Evolutionary conservation across 768 basidiomycete species (phyloP).

Genomic region (Polyporus arcularius): DNA sequence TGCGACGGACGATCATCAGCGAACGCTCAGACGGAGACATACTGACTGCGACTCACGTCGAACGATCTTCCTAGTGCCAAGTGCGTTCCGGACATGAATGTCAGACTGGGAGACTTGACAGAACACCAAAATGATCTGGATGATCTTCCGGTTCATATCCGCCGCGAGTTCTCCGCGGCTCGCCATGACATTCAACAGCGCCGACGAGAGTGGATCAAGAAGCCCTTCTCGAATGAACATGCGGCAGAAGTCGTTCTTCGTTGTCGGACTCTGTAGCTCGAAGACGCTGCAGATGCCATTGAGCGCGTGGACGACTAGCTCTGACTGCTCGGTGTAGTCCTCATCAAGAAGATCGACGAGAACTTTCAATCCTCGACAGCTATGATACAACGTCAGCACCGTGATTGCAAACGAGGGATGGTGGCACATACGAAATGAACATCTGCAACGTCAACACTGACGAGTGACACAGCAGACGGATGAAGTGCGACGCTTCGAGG

Average conservation of each 20-base stretch:
- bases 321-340: conserved; percentile 89
- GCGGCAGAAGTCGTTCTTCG: conserved; percentile 97
- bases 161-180: conserved; percentile 62
- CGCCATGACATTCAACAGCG: conserved; percentile 85
- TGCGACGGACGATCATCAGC: background rate
- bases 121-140: conserved; percentile 87
- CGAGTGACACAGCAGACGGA: conserved; percentile 87
- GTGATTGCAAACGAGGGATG: background rate
- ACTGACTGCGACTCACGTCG: conserved; percentile 60
- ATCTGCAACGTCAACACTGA: conserved; percentile 95
- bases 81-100: conserved; percentile 87
- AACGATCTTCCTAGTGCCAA: conserved; percentile 88
- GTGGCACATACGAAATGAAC: conserved; percentile 87
- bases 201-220: conserved; percentile 88
- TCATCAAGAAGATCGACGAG: conserved; percentile 96
- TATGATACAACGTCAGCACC: conserved; percentile 31
- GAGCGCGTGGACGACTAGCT: conserved; percentile 89
- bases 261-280: conserved; percentile 93
- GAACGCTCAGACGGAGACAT: background rate
- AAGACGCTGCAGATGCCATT: conserved; percentile 96
- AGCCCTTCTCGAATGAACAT: conserved; percentile 98
- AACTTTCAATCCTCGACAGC: conserved; percentile 92
- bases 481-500: conserved; percentile 93
- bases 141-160: conserved; percentile 86
- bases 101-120: conserved; percentile 97